Evolutionary conservation across 495 filamentous ascomycete genomes (phyloP), one percentile per base, ranked within the genome.

Genomic region (Darksidea phi): DNA sequence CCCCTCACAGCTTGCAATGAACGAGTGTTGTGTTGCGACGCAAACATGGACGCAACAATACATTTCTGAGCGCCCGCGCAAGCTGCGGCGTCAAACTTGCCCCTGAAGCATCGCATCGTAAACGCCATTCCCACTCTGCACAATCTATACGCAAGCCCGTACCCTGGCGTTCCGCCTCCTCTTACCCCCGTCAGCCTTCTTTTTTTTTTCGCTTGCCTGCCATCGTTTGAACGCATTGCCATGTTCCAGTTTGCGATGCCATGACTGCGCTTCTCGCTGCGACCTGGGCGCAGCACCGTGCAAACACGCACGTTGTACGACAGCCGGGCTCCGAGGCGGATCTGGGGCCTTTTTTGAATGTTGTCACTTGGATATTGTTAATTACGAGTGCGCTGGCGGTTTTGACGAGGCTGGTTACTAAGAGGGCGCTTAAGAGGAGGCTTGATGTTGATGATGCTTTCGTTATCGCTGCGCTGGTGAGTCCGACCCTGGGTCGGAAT

Each of bases 291-390:
- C 28, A 32, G 28, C 28, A 32, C 28, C 28, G 28, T 32, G 28
- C 28, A 32, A 32, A 32, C 28, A 10, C 28, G 8, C 54, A 21
- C 32, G 34, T 64, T 17, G 54, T 48, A 64, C 61, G 61, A 54
- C 54, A 48, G 12, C 61, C 53, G 2, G 61, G 53, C 38, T 64
- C 53, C 11, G 47, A 24, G 6, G 23, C 41, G 1, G 46, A 57
- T 18, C 46, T 63, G 1, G 61, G 61, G 7, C 61, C 53, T 37
- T 64, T 64, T 32, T 54, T 64, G 34, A 54, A 64, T 37, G 61
- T 64, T 17, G 50, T 64, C 38, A 58, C 61, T 41, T 64, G 61
- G 61, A 47, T 64, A n/a, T 28, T 64, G 21, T 34, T 64, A 25
- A 53, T 64, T 48, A 64, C 54, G 18, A 57, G 53, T 5, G 54